phyloP scores from a whole-genome alignment of 176 grass and related monocot species.

The Hyparrhenia diplandra region DNA sequence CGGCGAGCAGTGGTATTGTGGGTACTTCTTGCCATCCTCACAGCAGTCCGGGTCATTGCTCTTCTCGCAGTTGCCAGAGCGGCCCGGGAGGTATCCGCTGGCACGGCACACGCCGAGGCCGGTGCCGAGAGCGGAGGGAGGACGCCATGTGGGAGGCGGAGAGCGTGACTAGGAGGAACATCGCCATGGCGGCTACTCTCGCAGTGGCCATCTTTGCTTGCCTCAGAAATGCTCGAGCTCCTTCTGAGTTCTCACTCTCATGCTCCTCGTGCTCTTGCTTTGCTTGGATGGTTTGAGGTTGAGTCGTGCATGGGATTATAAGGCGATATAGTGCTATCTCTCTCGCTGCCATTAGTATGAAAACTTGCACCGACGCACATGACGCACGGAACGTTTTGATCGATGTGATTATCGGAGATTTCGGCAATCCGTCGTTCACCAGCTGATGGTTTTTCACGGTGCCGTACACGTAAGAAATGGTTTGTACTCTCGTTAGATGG shows the following conservation, averaged over 20 bases:
- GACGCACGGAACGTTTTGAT: background rate
- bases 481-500: background rate
- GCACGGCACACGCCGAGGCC: constrained; percentile 8
- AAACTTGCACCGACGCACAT: too few relatives aligned
- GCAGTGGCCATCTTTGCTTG: background rate
- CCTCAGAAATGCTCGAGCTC: too few relatives aligned
- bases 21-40: constrained; percentile 40
- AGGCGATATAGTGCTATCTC: too few relatives aligned
- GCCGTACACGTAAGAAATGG: background rate
- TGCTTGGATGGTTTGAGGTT: too few relatives aligned
- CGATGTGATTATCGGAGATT: background rate
- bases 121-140: constrained; percentile 8
- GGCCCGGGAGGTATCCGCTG: constrained; percentile 47
- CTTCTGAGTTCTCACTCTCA: too few relatives aligned
- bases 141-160: constrained; percentile 17
- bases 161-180: constrained; percentile 16
- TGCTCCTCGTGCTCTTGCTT: too few relatives aligned
- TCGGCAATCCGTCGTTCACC: background rate
- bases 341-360: too few relatives aligned
- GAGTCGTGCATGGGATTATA: too few relatives aligned
- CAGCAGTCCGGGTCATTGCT: constrained; percentile 49
- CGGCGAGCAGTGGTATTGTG: constrained; percentile 54
- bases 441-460: background rate
- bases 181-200: background rate
- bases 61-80: constrained; percentile 36